Base-by-base conservation (phyloP, 257 asterid genomes). In the Prunella vulgaris region DNA sequence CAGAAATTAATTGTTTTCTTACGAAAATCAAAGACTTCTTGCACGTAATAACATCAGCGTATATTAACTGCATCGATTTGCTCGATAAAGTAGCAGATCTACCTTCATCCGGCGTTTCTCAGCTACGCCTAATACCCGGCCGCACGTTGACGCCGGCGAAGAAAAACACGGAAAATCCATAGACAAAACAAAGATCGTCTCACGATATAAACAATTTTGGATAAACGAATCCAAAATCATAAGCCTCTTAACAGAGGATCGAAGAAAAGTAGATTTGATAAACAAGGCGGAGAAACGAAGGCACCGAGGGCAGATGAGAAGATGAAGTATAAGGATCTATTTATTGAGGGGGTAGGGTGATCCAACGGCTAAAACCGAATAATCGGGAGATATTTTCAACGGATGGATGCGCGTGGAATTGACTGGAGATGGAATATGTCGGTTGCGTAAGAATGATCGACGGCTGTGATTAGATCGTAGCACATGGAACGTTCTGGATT, bases 301-400 rank as follows among this genome's bases (percentile, higher is more conserved):
- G 38, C 9, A 1, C 18, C 10, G 44, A 46, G 12, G 15, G 1
- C 3, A 30, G 32, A 1, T 2, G 42, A 0, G 4, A 5, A 9
- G 5, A 0, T 1, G 18, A 2, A 66, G 27, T 75, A 52, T 42
- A 7, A 5, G 7, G 52, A 63, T 0, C 22, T 57, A 84, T 84
- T 83, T 88, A 84, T 78, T 5, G 77, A 60, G 51, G 61, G 8
- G 56, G 37, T 4, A 67, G 7, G 20, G 15, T 59, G 83, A 83
- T 84, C 83, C 73, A 66, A 83, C 89, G 90, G 89, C 70, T 79
- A 53, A 4, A 5, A 65, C 71, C 74, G 66, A 33, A 60, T 0
- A 20, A 7, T 6, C 0, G 59, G 72, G 60, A 38, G 28, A 40
- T 51, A 68, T 53, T 40, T 65, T 70, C n/a, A 57, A 78, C 72